These are phyloP conservation scores for Arthrobotrys iridis DNA, from an alignment of 2,329 filamentous ascomycete species.

Conservation along the genomic window DNA sequence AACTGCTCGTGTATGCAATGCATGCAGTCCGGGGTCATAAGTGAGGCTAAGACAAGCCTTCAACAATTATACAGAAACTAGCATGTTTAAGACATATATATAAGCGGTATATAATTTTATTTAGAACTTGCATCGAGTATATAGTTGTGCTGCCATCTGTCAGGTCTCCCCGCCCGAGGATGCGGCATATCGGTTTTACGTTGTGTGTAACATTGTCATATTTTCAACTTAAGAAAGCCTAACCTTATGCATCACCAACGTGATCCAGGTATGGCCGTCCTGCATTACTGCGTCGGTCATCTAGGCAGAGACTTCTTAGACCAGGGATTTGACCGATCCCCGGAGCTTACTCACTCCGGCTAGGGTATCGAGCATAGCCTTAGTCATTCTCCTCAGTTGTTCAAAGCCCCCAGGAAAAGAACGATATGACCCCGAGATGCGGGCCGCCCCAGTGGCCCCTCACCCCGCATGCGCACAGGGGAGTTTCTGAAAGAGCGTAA, in stretches of 20 bases:
- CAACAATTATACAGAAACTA: not conserved
- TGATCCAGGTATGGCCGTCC: not conserved
- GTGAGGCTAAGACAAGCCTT: conserved; percentile 1
- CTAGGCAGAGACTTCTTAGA: conserved; percentile 6
- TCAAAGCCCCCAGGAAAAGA: conserved; percentile 23
- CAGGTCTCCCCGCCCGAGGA: not conserved
- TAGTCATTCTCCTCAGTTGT: not conserved
- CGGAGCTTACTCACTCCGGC: not conserved
- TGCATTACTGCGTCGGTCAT: not conserved
- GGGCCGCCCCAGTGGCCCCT: not conserved
- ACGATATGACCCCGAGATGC: not conserved
- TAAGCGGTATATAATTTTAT: too few relatives aligned
- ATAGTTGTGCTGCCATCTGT: too few relatives aligned
- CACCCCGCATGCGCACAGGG: not conserved
- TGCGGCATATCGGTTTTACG: not conserved
- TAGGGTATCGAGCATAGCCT: conserved; percentile 21
- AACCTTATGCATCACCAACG: not conserved
- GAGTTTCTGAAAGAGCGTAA: not conserved
- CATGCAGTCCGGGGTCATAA: not conserved
- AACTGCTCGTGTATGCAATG: conserved; percentile 30
- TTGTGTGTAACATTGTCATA: conserved; percentile 4
- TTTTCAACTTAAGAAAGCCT: not conserved
- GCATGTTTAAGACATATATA: too few relatives aligned
- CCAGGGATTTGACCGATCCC: not conserved
- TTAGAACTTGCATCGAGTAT: not conserved